These are phyloP conservation scores for Cubamyces sp. DNA, from an alignment of 768 basidiomycete genomes.

Conservation along the genomic window DNA sequence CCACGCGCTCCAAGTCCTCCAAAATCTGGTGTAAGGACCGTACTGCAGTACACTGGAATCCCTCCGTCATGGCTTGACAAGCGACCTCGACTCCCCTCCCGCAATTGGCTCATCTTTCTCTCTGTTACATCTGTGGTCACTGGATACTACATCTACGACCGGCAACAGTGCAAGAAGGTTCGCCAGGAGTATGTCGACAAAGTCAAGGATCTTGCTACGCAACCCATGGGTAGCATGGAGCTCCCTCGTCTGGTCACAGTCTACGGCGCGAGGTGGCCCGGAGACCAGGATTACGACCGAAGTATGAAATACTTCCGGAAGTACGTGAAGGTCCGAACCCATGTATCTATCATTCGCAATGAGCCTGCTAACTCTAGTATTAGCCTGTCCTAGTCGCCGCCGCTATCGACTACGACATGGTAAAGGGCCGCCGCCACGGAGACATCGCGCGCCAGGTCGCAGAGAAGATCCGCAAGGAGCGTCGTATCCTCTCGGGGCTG, in stretches of 20 bases:
- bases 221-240: conserved; percentile 65
- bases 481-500: conserved; percentile 69
- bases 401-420: conserved; percentile 88
- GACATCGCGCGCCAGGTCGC: conserved; percentile 80
- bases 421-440: conserved; percentile 81
- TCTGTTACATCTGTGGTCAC: conserved; percentile 69
- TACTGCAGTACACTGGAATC: conserved; percentile 68
- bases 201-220: conserved; percentile 78
- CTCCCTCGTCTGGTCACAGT: conserved; percentile 81
- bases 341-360: conserved; percentile 22
- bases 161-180: conserved; percentile 76
- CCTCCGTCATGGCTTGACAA: conserved; percentile 81
- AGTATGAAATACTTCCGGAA: conserved; percentile 89
- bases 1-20: conserved; percentile 25
- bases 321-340: conserved; percentile 86
- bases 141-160: conserved; percentile 86
- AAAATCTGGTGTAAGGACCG: conserved; percentile 60
- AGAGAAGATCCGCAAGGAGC: conserved; percentile 68
- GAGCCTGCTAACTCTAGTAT: conserved; percentile 14
- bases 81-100: conserved; percentile 83
- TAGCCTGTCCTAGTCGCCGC: conserved; percentile 95
- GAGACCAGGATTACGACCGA: conserved; percentile 89
- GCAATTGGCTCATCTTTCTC: conserved; percentile 95
- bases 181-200: conserved; percentile 77
- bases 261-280: conserved; percentile 90